Evolutionary conservation across 1,139 yeast species (phyloP).

Genomic region (Sugiyamaella japonica): DNA sequence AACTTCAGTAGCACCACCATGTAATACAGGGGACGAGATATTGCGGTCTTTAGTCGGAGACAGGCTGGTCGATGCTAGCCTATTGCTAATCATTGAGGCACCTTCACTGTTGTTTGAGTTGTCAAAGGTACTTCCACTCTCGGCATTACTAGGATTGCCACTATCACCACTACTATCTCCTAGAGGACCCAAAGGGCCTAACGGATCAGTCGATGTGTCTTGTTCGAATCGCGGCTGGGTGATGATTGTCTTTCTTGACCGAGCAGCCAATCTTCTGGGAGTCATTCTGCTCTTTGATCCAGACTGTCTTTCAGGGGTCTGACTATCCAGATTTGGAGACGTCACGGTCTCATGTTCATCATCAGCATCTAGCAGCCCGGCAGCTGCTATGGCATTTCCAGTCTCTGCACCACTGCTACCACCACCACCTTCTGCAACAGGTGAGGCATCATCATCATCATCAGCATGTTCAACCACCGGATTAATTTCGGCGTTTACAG

Average conservation of each 20-base stretch:
- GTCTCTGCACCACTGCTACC: conserved; percentile 2
- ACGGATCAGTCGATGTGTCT: conserved; percentile 21
- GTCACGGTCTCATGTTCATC: neutral
- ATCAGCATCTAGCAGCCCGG: conserved; percentile 7
- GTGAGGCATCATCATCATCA: neutral
- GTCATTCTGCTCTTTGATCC: conserved; percentile 4
- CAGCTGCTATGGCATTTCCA: conserved; percentile 1
- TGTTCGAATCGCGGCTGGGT: conserved; percentile 23
- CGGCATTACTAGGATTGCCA: neutral
- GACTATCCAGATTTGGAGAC: neutral
- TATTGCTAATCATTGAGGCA: conserved; percentile 5
- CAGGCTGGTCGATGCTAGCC: conserved; percentile 7
- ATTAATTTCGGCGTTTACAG: neutral
- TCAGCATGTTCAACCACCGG: neutral
- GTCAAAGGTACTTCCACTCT: neutral
- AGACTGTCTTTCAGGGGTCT: conserved; percentile 5
- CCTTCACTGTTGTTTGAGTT: conserved; percentile 9
- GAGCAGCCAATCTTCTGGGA: conserved; percentile 17
- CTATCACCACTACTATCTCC: conserved; percentile 8
- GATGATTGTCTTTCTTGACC: conserved; percentile 22
- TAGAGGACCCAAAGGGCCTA: conserved; percentile 23
- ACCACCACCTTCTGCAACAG: neutral
- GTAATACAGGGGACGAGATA: neutral
- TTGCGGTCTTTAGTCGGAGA: conserved; percentile 2
- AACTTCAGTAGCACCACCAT: neutral